These are phyloP conservation scores for Talaromyces albobiverticillius DNA, from an alignment of 2,329 filamentous ascomycete species.

Conservation along the genomic window DNA sequence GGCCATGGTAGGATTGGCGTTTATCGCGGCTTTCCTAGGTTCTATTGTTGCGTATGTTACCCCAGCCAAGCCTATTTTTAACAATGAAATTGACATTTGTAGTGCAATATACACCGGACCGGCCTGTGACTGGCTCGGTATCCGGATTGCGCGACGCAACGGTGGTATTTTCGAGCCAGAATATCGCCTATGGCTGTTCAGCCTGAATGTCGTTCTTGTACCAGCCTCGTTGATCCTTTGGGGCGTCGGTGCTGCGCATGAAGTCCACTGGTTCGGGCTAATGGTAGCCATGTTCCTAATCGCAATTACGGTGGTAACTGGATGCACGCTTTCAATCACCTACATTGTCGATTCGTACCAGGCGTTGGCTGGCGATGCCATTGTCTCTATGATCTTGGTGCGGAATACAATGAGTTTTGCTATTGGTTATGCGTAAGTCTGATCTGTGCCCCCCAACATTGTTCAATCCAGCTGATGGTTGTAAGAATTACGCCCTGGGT, in stretches of 20 bases:
- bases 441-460: background rate
- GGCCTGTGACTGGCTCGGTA: constrained; percentile 31
- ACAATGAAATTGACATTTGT: constrained; percentile 34
- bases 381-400: constrained; percentile 44
- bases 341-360: constrained; percentile 41
- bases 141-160: constrained; percentile 29
- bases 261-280: constrained; percentile 29
- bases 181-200: constrained; percentile 39
- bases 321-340: constrained; percentile 36
- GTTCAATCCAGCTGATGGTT: background rate
- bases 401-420: constrained; percentile 50
- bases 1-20: constrained; percentile 33
- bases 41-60: background rate
- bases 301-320: constrained; percentile 37
- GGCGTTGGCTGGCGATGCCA: constrained; percentile 39
- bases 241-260: constrained; percentile 42
- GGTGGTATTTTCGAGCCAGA: constrained; percentile 41
- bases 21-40: background rate
- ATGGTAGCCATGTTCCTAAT: constrained; percentile 43
- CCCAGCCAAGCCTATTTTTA: too few relatives aligned
- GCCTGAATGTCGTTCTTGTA: constrained; percentile 32
- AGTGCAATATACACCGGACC: constrained; percentile 14
- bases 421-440: constrained; percentile 37
- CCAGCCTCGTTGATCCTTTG: constrained; percentile 35
- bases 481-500: constrained; percentile 47